Conservation (phyloP, 768 basidiomycete species). For the Russula foetens region DNA sequence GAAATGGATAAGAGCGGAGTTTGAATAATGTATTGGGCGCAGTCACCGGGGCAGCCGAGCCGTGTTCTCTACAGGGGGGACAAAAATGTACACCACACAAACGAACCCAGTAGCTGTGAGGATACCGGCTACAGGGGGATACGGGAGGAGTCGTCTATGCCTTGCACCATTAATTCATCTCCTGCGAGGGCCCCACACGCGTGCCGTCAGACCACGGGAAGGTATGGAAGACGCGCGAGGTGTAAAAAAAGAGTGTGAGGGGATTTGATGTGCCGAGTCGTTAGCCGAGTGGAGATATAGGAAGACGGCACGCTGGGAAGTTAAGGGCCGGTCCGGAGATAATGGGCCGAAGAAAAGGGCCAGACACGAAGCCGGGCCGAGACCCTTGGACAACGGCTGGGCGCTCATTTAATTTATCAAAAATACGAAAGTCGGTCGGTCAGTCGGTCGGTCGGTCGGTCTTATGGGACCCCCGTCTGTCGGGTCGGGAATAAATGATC, state of each 20-base stretch:
- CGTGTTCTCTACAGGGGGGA: neutral
- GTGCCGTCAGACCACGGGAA: conserved; percentile 13
- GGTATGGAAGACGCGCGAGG: conserved; percentile 1
- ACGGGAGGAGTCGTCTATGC: conserved; percentile 22
- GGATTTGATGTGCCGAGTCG: conserved; percentile 2
- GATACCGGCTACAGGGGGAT: conserved; percentile 17
- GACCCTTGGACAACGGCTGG: neutral
- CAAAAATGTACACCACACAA: conserved; percentile 22
- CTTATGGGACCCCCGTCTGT: neutral
- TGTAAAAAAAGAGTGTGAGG: conserved; percentile 15
- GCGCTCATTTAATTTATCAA: conserved; percentile 1
- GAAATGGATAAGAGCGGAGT: too few relatives aligned
- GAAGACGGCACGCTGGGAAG: neutral
- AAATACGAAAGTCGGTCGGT: neutral
- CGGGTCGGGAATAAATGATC: neutral
- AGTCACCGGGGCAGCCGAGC: too few relatives aligned
- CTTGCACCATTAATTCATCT: conserved; percentile 22
- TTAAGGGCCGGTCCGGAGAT: conserved; percentile 14
- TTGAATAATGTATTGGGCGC: too few relatives aligned
- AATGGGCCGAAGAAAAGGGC: neutral
- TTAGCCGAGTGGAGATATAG: conserved; percentile 10
- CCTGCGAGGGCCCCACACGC: conserved; percentile 21
- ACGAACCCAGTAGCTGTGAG: conserved; percentile 20
- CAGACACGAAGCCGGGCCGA: conserved; percentile 3
- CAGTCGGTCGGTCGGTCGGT: neutral